Evolutionary conservation across 192 early-diverging fungal species (phyloP), one percentile per base, ranked within the genome.

Genomic region (Coemansia sp.): DNA sequence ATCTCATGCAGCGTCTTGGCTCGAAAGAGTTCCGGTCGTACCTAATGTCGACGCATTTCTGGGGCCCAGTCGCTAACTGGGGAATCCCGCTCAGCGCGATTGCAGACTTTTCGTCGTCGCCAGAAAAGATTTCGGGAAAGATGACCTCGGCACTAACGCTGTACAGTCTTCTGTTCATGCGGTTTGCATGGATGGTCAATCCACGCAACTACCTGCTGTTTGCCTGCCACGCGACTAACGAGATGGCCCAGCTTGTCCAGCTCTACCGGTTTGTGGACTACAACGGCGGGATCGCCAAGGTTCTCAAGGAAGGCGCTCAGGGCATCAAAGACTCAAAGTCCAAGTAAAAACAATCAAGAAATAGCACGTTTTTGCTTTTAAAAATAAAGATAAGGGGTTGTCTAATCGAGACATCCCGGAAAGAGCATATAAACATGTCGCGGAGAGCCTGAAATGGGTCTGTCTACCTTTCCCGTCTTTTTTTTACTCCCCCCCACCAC

Each of bases 21-120:
- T 86, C 85, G 21, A 85, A 86, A 64, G 91, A 92, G 71, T 89
- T 89, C 72, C 85, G 87, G 63, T 73, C 81, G 26, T 92, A 92
- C 80, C 75, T 92, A 57, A 88, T 87, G 88, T 91, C 89, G 60
- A 81, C 76, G 36, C 68, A 85, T 67, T 81, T 78, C 66, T 78
- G 74, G 68, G 85, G 78, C 0, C 83, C 83, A 58, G 88, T 87
- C 15, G 92, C 90, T 60, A 94, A 92, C 84, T 92, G 97, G 97
- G 97, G 97, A 53, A 88, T 99, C 59, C 97, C 97, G 51, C 64
- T 99, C 33, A 96, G 95, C 35, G 97, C 97, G 10, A 93, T 97
- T 64, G 92, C 93, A 45, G 97, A 99, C 75, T 89, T 87, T 60
- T 87, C 91, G 63, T 93, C 95, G 75, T 91, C 92, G 60, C 93